Conservation (phyloP, 164 flowering plant genomes). For the Cinnamomum chago region DNA sequence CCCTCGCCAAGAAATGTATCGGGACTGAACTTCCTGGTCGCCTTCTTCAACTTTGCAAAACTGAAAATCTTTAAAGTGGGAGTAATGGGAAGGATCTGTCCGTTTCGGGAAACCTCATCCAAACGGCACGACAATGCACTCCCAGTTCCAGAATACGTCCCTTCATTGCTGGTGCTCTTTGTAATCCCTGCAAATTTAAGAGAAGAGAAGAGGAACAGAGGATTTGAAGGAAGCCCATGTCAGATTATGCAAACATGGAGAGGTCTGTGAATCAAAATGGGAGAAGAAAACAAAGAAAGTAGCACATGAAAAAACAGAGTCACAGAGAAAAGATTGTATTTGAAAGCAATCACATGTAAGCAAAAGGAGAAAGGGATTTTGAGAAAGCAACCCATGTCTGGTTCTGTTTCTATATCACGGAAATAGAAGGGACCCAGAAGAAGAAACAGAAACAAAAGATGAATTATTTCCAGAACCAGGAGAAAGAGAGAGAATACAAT, state of each 20-base stretch:
- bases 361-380: not conserved
- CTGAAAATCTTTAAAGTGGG: slow-evolving; percentile 49
- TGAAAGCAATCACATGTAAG: not conserved
- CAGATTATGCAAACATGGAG: not conserved
- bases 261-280: no score
- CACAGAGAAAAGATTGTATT: not conserved
- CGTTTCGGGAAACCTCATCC: slow-evolving; percentile 30
- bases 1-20: no score
- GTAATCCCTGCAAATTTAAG: not conserved
- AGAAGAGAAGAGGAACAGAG: not conserved
- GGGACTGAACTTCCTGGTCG: slow-evolving; percentile 57
- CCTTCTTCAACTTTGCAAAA: slow-evolving; percentile 45
- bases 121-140: no score
- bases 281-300: not conserved
- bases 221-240: not conserved
- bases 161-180: no score
- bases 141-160: no score
- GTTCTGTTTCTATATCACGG: not conserved
- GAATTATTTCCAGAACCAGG: no score
- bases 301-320: not conserved
- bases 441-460: no score
- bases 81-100: slow-evolving; percentile 33
- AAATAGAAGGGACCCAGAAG: no score
- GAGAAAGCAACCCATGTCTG: not conserved
- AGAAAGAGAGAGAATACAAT: no score